Base-by-base conservation (phyloP, 768 basidiomycete genomes). In the Lentinus brumalis region DNA sequence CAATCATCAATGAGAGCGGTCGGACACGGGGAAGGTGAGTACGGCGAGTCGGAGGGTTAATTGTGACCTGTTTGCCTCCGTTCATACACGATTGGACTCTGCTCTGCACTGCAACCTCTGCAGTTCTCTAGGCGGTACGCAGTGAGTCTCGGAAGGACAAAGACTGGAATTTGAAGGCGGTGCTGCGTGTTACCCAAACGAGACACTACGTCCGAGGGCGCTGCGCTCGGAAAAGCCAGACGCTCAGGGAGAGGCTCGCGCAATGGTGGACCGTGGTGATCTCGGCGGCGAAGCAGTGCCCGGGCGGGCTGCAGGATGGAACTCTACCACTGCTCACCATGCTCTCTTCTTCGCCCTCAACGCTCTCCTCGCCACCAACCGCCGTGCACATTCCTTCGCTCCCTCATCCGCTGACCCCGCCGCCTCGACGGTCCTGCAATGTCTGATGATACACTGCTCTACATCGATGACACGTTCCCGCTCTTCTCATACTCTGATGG, bases 381-480 rank as follows among this genome's bases (percentile, higher is more conserved):
- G 35, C 35, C 11, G 7, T 35, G 6, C 35, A 6, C 42, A 44
- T 44, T 10, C 42, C 5, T 41, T 41, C 40, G 10, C 40, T 16
- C 42, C 15, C 42, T 44, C 42, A 2, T 3, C 40, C 40, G 40
- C 16, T 18, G 42, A 16, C 15, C 42, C 18, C 42, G 14, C 42
- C 18, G 42, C 42, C 42, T 44, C 42, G n/a, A n/a, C n/a, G 15
- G 14, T 26, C n/a, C 39, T 41, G 51, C 42, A n/a, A 64, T 60
- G 55, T 57, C 62, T 16, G 21, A 18, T 41, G 15, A 44, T 16
- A 7, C 46, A 1, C 60, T 56, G 15, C 54, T 56, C 46, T 57
- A 49, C 55, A 29, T 64, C 32, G 63, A 64, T 47, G 56, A 64
- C 26, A 64, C 59, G 0, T 21, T 45, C 55, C 55, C 63, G n/a